Base-by-base conservation (phyloP, 768 basidiomycete genomes). In the Nidularia pulvinata region DNA sequence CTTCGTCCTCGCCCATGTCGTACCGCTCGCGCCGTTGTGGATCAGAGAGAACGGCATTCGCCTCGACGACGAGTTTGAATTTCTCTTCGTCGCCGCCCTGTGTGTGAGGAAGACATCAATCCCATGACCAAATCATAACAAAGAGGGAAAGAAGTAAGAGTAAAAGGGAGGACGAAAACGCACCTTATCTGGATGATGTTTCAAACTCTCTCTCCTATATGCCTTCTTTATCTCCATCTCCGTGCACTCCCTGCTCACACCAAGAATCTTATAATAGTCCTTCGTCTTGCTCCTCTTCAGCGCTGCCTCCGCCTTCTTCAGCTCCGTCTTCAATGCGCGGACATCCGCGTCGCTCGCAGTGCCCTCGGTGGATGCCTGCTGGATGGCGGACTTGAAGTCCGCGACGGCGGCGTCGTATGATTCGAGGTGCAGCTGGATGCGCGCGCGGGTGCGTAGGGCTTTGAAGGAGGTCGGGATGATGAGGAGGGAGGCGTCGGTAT, bases 61-160 rank as follows among this genome's bases (percentile, higher is more conserved):
- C 91, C 68, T 94, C 93, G 1, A 77, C 84, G 33, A 93, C 86
- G 19, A 93, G 79, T 69, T 98, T 97, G 83, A 98, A 98, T 61
- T 92, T 90, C 65, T 97, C 96, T 61, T 96, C 95, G 65, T 94
- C 92, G 32, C 95, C 95, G 30, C 95, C 94, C 86, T 92, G 55
- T 55, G 56, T 35, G 25, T 30, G 25, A 30, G 25, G 25, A 30
- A 30, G 4, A 4, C 4, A 4, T 30, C 25, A 30, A 4, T 30
- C 25, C 4, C 25, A 30, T 4, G 25, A 4, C 25, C 25, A 30
- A 4, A 64, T 35, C n/a, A 35, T 14, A 46, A 13, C 44, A 42
- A 30, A 6, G 33, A 39, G 25, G 35, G 43, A 46, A 11, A 33
- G 22, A 33, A 48, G 32, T 19, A 6, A 36, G 52, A 22, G 49